A percentile compares a stretch with the other conserved stretches of the same genome.
Conservation (phyloP, 306 rosid species). For the Fragaria nilgerrensis region DNA sequence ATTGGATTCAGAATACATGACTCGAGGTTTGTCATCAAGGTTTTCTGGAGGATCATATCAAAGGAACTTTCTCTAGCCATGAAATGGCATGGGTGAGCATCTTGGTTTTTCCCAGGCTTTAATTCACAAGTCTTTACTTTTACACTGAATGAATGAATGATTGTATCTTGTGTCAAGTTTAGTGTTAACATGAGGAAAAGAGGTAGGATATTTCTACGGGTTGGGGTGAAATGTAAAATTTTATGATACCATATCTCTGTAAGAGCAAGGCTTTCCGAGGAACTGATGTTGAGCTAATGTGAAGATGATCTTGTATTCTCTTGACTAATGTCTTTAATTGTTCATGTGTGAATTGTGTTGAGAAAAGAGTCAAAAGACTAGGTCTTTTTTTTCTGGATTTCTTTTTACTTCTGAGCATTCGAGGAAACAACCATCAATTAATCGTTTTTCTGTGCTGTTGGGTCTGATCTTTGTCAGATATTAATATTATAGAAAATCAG, state of each 20-base stretch:
- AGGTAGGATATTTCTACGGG: not conserved
- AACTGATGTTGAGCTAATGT: not conserved
- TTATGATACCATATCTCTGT: not conserved
- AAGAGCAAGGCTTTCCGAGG: not conserved
- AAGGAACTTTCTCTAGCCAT: conserved; percentile 68
- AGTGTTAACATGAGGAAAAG: not conserved
- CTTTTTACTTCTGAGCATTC: not conserved
- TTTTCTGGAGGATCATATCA: conserved; percentile 71
- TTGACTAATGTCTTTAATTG: not conserved
- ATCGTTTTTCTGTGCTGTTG: not conserved
- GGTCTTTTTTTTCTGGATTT: not conserved
- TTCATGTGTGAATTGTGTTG: not conserved
- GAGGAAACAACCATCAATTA: not conserved
- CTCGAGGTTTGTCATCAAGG: conserved; percentile 61
- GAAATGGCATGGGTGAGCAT: conserved; percentile 2
- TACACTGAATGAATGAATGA: not conserved
- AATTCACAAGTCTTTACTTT: not conserved
- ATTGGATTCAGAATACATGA: conserved; percentile 64
- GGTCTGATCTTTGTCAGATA: not conserved
- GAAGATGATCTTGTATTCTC: not conserved
- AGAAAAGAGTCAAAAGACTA: not conserved
- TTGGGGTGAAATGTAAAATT: not conserved
- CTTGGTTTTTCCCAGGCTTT: not conserved
- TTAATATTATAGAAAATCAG: not conserved
- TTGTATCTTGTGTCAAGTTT: not conserved